These are phyloP conservation scores for Aspergillus sojae DNA, from an alignment of 2,329 filamentous ascomycete genomes.

Conservation along the genomic window DNA sequence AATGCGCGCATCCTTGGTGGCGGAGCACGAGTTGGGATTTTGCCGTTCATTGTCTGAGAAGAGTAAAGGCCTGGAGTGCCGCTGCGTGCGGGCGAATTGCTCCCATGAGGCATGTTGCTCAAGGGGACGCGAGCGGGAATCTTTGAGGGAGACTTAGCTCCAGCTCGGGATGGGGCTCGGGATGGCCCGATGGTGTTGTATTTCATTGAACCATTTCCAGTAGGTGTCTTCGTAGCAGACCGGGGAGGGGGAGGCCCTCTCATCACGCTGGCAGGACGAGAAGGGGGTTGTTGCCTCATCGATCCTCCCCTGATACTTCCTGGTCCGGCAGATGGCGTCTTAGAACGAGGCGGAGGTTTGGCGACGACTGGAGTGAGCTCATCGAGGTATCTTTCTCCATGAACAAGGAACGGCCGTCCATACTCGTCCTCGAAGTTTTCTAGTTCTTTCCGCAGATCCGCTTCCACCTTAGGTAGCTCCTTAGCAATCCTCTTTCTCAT, in stretches of 20 bases:
- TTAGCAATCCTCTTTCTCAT: slow-evolving; percentile 97
- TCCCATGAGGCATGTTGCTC: slow-evolving; percentile 52
- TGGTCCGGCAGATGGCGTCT: slow-evolving; percentile 46
- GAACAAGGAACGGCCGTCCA: slow-evolving; percentile 87
- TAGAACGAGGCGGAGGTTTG: slow-evolving; percentile 63
- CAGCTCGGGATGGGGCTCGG: slow-evolving; percentile 27
- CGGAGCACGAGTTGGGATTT: slow-evolving; percentile 61
- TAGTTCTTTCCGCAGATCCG: slow-evolving; percentile 78
- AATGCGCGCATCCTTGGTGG: slow-evolving; percentile 94
- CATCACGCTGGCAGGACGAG: slow-evolving; percentile 38
- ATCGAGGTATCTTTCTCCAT: slow-evolving; percentile 88
- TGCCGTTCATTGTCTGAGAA: slow-evolving; percentile 48
- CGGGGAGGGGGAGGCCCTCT: slow-evolving; percentile 45
- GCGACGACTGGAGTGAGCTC: slow-evolving; percentile 68
- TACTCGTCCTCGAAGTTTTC: slow-evolving; percentile 93
- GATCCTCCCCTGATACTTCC: slow-evolving; percentile 29
- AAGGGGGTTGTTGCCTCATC: slow-evolving; percentile 26
- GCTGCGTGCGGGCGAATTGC: slow-evolving; percentile 79
- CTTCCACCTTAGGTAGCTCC: slow-evolving; percentile 87
- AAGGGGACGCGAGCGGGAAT: slow-evolving; percentile 52
- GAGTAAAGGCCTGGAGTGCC: slow-evolving; percentile 46
- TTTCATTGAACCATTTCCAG: slow-evolving; percentile 41
- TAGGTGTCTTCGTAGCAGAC: slow-evolving; percentile 52
- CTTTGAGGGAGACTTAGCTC: slow-evolving; percentile 51
- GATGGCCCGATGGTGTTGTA: slow-evolving; percentile 40